phyloP scores from a whole-genome alignment of 2,329 filamentous ascomycete species.

The Pseudogymnoascus sp. region DNA sequence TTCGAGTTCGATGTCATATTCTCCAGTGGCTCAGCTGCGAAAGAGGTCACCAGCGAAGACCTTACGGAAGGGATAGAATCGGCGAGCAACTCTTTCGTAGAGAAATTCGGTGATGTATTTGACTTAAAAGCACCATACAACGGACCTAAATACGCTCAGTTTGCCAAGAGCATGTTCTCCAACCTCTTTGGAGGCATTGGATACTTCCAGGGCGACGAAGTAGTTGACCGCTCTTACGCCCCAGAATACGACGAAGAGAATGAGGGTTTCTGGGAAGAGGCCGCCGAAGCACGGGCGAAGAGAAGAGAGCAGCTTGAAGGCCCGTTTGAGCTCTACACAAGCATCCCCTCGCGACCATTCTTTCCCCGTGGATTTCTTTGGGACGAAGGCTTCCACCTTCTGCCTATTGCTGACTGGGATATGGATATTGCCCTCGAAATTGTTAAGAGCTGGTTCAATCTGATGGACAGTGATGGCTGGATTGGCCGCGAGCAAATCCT shows the following conservation, averaged over 20 bases:
- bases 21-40: conserved; percentile 63
- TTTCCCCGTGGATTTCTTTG: conserved; percentile 95
- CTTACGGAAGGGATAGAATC: conserved; percentile 63
- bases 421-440: conserved; percentile 81
- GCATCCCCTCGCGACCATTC: conserved; percentile 86
- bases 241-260: conserved; percentile 90
- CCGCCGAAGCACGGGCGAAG: conserved; percentile 67
- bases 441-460: conserved; percentile 87
- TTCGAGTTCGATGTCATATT: conserved; percentile 94
- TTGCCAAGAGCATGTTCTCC: conserved; percentile 85
- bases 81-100: conserved; percentile 60
- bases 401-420: conserved; percentile 91
- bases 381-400: conserved; percentile 95
- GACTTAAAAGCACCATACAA: conserved; percentile 69
- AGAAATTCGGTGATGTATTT: conserved; percentile 67
- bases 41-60: conserved; percentile 50
- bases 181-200: conserved; percentile 91
- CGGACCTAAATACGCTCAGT: conserved; percentile 63
- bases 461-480: conserved; percentile 97
- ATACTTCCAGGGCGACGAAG: conserved; percentile 83
- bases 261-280: conserved; percentile 91
- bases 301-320: conserved; percentile 66
- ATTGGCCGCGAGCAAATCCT: conserved; percentile 95
- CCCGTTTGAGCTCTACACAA: conserved; percentile 82
- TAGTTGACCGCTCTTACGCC: conserved; percentile 88